These are phyloP conservation scores for Acer yangbiense DNA, from an alignment of 345 rosid species.

Conservation along the genomic window DNA sequence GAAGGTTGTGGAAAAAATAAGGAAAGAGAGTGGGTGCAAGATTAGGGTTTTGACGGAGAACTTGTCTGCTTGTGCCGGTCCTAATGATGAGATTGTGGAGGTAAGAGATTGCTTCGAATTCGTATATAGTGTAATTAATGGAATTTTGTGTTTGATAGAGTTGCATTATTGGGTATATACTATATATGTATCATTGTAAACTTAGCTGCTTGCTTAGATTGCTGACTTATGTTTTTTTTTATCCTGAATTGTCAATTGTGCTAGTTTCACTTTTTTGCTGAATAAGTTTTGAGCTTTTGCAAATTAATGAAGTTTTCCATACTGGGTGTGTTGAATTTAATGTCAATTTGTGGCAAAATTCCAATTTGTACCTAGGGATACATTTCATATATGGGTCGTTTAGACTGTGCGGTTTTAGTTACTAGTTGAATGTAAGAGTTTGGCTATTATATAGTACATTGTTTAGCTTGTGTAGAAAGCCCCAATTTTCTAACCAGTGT, in stretches of 20 bases:
- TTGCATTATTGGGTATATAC: neutral
- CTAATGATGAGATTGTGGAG: slow-evolving; percentile 82
- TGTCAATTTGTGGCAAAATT: neutral
- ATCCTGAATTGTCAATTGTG: neutral
- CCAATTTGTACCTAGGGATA: neutral
- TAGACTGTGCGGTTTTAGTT: neutral
- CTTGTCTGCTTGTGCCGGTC: slow-evolving; percentile 64
- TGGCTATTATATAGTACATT: no score
- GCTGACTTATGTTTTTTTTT: no score
- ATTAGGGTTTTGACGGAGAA: slow-evolving; percentile 67
- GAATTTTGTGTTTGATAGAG: neutral
- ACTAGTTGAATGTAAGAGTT: no score
- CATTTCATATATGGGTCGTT: neutral
- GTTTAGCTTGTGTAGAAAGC: no score
- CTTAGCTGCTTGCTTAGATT: neutral
- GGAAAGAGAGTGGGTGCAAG: slow-evolving; percentile 72
- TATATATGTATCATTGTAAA: neutral
- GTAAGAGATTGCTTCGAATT: slow-evolving; percentile 29
- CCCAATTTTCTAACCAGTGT: no score
- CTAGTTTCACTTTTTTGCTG: neutral
- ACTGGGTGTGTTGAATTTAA: neutral
- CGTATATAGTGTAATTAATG: neutral
- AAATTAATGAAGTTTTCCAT: no score
- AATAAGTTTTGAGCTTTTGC: no score
- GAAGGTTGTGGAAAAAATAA: slow-evolving; percentile 73